Evolutionary conservation across 2,329 filamentous ascomycete genomes (phyloP).

Genomic region (Ustilaginoidea virens): DNA sequence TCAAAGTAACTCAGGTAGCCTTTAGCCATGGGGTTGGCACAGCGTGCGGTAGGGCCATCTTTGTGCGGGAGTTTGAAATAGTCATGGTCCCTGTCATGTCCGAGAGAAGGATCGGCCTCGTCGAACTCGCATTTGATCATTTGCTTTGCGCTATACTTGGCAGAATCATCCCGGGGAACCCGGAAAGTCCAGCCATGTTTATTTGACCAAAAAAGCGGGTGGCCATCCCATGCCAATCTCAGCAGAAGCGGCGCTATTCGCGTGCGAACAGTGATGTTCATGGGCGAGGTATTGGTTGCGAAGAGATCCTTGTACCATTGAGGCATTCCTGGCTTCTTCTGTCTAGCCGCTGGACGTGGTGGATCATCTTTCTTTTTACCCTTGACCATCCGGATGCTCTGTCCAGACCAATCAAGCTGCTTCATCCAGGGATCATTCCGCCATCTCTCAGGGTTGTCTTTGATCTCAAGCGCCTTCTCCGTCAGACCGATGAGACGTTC

Average conservation of each 20-base stretch:
- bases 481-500: slow-evolving; percentile 59
- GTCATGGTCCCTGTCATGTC: slow-evolving; percentile 46
- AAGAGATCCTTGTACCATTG: slow-evolving; percentile 94
- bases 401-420: slow-evolving; percentile 90
- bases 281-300: slow-evolving; percentile 46
- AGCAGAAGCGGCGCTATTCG: slow-evolving; percentile 76
- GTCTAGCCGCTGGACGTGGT: slow-evolving; percentile 59
- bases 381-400: slow-evolving; percentile 83
- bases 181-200: slow-evolving; percentile 86
- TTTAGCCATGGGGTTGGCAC: slow-evolving; percentile 79
- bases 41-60: slow-evolving; percentile 74
- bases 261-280: slow-evolving; percentile 71
- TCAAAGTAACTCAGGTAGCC: slow-evolving; percentile 85
- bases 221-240: slow-evolving; percentile 72
- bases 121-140: slow-evolving; percentile 68
- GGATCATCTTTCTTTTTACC: slow-evolving; percentile 76
- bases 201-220: slow-evolving; percentile 87
- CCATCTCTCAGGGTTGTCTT: slow-evolving; percentile 53
- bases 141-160: slow-evolving; percentile 54
- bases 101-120: slow-evolving; percentile 49
- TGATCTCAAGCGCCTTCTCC: slow-evolving; percentile 61
- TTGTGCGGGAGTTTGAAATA: slow-evolving; percentile 97
- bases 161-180: slow-evolving; percentile 45
- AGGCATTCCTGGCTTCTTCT: slow-evolving; percentile 91
- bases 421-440: slow-evolving; percentile 74